These are phyloP conservation scores for Xylariaceae sp. DNA, from an alignment of 2,329 filamentous ascomycete species.

Conservation along the genomic window DNA sequence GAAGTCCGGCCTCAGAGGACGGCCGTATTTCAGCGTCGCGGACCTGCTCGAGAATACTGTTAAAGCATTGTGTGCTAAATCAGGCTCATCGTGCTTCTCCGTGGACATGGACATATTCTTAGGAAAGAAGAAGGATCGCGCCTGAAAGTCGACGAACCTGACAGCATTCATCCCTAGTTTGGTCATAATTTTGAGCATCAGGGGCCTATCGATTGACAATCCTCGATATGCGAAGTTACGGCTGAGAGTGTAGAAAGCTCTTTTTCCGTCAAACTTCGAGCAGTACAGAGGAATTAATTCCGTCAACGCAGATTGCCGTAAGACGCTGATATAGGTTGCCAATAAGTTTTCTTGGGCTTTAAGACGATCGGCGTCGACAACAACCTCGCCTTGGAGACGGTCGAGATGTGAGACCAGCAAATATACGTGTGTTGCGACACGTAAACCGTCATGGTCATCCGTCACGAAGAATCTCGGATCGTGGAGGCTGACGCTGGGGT, in stretches of 20 bases:
- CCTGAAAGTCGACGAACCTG: conserved; percentile 67
- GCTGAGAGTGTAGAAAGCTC: conserved; percentile 66
- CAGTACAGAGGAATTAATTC: conserved; percentile 85
- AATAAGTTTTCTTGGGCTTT: conserved; percentile 68
- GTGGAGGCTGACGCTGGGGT: conserved; percentile 34
- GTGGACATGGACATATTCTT: conserved; percentile 30
- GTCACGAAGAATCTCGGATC: conserved; percentile 48
- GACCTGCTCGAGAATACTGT: conserved; percentile 44
- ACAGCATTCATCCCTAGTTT: conserved; percentile 67
- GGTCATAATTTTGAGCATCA: conserved; percentile 68
- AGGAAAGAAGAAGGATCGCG: conserved; percentile 45
- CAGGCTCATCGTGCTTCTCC: conserved; percentile 31
- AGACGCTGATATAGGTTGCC: conserved; percentile 72
- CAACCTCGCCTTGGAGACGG: conserved; percentile 43
- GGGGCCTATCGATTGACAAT: conserved; percentile 57
- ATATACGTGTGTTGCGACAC: conserved; percentile 62
- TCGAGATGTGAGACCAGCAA: conserved; percentile 64
- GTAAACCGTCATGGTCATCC: conserved; percentile 58
- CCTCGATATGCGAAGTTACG: conserved; percentile 70
- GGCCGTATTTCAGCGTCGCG: conserved; percentile 53
- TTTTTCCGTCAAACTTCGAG: conserved; percentile 62
- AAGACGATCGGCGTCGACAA: conserved; percentile 35
- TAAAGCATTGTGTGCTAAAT: conserved; percentile 43
- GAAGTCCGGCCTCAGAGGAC: conserved; percentile 65
- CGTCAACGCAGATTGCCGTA: conserved; percentile 66